Conservation (phyloP, 352 stramenopile genomes). For the Globisporangium megalacanthum region DNA sequence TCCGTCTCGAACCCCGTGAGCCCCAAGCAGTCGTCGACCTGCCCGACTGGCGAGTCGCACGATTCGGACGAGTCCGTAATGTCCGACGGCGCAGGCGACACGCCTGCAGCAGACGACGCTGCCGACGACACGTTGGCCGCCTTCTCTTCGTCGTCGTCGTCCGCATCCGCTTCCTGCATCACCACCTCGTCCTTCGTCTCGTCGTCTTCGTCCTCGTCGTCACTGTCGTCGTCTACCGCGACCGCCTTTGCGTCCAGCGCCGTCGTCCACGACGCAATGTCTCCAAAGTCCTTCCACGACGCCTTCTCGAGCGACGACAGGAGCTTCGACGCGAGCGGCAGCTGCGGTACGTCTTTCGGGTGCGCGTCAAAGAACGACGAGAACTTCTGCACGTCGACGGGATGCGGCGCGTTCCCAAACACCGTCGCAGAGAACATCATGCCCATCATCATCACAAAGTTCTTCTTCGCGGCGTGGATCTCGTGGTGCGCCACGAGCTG, state of each 20-base stretch:
- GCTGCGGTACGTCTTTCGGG: constrained; percentile 76
- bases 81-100: constrained; percentile 45
- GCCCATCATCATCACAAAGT: constrained; percentile 86
- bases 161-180: constrained; percentile 4
- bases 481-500: constrained; percentile 49
- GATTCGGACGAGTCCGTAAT: constrained; percentile 57
- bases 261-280: constrained; percentile 70
- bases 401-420: constrained; percentile 69
- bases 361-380: constrained; percentile 78
- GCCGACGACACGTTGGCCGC: constrained; percentile 1
- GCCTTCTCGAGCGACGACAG: constrained; percentile 84
- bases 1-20: constrained; percentile 52
- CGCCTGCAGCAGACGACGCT: neutral
- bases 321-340: constrained; percentile 83
- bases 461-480: constrained; percentile 85
- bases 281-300: constrained; percentile 85
- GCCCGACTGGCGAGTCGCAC: constrained; percentile 39
- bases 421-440: constrained; percentile 87
- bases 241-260: constrained; percentile 25
- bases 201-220: constrained; percentile 15
- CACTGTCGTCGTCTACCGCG: constrained; percentile 28
- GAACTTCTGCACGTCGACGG: constrained; percentile 74
- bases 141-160: constrained; percentile 13
- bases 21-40: constrained; percentile 36
- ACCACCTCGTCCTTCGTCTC: neutral